Conservation (phyloP, 2,329 filamentous ascomycete genomes). For the Sphaerulina vaccinii region DNA sequence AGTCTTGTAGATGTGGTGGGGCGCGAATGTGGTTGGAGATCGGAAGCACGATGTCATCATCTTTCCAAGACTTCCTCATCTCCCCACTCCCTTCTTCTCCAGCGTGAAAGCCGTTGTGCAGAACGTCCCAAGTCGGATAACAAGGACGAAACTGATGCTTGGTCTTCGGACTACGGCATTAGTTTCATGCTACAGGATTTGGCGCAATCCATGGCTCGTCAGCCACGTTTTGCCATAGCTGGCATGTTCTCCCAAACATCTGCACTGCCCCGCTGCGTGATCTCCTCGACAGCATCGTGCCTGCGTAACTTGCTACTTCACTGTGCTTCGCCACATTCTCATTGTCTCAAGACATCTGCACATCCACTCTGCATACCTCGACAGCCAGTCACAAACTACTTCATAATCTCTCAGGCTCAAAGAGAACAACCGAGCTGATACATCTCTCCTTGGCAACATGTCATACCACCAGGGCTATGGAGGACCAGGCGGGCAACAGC, state of each 20-base stretch:
- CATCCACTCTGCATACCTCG: neutral
- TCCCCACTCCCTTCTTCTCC: no score
- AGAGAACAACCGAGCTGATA: constrained; percentile 7
- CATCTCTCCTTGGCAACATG: constrained; percentile 7
- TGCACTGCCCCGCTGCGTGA: constrained; percentile 12
- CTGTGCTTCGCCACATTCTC: constrained; percentile 11
- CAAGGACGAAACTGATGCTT: neutral
- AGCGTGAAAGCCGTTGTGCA: neutral
- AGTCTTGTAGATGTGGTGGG: no score
- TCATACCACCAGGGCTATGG: constrained; percentile 14
- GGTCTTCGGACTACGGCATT: neutral
- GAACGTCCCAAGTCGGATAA: neutral
- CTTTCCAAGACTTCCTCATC: no score
- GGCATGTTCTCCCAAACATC: neutral
- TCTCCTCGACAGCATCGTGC: neutral
- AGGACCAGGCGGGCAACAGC: constrained; percentile 4
- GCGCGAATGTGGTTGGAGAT: no score
- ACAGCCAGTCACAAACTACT: neutral
- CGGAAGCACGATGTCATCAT: no score
- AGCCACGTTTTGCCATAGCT: constrained; percentile 5
- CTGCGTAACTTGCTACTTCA: neutral
- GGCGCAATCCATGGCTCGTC: neutral
- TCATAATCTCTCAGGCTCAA: no score
- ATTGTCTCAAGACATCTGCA: neutral
- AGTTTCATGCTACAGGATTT: neutral